Percentiles rank a stretch among this genome's conserved stretches.
These are phyloP conservation scores for Lodderomyces orthopsilosis DNA, from an alignment of 1,139 yeast species.

Conservation along the genomic window DNA sequence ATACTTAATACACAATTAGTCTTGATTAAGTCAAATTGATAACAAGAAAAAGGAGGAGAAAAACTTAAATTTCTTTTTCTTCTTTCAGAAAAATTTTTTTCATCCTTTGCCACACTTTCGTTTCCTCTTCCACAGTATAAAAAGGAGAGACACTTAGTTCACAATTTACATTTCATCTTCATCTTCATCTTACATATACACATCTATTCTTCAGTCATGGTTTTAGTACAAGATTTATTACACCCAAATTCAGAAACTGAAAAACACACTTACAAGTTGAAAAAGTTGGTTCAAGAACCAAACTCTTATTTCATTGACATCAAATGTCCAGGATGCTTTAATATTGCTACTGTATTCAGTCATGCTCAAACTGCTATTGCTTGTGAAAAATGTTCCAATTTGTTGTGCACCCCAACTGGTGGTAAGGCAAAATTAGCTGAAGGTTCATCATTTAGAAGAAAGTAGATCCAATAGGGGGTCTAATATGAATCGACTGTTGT, in stretches of 20 bases:
- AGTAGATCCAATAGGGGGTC: conserved; percentile 48
- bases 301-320: conserved; percentile 99
- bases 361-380: conserved; percentile 99
- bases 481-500: neutral
- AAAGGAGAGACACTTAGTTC: too few relatives aligned
- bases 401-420: conserved; percentile 98
- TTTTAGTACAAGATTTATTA: conserved; percentile 94
- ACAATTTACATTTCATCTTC: neutral
- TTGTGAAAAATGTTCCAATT: conserved; percentile 97
- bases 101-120: neutral
- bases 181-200: neutral
- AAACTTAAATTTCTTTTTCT: too few relatives aligned
- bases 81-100: neutral
- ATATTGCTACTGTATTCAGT: conserved; percentile 98
- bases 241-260: conserved; percentile 96
- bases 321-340: conserved; percentile 98
- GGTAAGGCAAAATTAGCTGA: conserved; percentile 99
- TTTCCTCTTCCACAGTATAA: neutral
- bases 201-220: conserved; percentile 35
- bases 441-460: conserved; percentile 99
- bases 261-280: conserved; percentile 94
- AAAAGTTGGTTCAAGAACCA: conserved; percentile 95
- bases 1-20: too few relatives aligned
- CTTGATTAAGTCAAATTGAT: too few relatives aligned
- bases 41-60: too few relatives aligned